Percentiles rank a stretch among this genome's conserved stretches.
These are phyloP conservation scores for Jacaranda copaia DNA, from an alignment of 257 asterid genomes.

Conservation along the genomic window DNA sequence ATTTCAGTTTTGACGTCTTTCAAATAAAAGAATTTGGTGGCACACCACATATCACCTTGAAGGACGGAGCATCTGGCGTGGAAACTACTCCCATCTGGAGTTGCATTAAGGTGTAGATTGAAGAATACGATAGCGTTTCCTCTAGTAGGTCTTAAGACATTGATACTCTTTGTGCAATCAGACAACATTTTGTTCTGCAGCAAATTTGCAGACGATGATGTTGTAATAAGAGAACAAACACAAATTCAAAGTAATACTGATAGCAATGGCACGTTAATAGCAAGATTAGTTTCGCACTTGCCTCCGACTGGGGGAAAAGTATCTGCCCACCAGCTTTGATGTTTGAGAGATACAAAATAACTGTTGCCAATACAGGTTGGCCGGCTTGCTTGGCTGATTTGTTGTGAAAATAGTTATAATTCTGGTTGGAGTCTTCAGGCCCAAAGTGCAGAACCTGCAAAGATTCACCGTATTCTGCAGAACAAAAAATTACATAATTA, in stretches of 20 bases:
- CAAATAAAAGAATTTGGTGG: slow-evolving; percentile 64
- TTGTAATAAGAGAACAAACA: slow-evolving; percentile 14
- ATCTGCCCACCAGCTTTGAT: slow-evolving; percentile 75
- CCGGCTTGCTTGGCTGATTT: slow-evolving; percentile 43
- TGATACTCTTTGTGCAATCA: slow-evolving; percentile 54
- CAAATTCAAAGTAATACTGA: background rate
- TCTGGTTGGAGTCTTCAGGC: slow-evolving; percentile 52
- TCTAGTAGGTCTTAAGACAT: slow-evolving; percentile 53
- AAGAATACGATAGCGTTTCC: slow-evolving; percentile 85
- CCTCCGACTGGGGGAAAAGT: slow-evolving; percentile 73
- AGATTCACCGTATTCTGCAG: slow-evolving; percentile 66
- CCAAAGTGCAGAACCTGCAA: slow-evolving; percentile 58
- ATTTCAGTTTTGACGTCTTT: slow-evolving; percentile 33
- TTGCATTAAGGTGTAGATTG: slow-evolving; percentile 68
- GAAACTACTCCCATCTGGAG: slow-evolving; percentile 65
- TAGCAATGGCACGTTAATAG: background rate
- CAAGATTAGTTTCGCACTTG: slow-evolving; percentile 37
- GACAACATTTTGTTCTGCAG: slow-evolving; percentile 64
- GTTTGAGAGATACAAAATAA: slow-evolving; percentile 79
- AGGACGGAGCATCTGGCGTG: slow-evolving; percentile 77
- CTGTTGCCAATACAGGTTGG: slow-evolving; percentile 73
- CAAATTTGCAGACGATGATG: slow-evolving; percentile 27
- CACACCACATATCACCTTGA: slow-evolving; percentile 76
- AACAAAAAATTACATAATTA: slow-evolving; percentile 6
- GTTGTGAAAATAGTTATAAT: slow-evolving; percentile 48